Conservation (phyloP, 179 eudicot genomes). For the Actinidia polygama region DNA sequence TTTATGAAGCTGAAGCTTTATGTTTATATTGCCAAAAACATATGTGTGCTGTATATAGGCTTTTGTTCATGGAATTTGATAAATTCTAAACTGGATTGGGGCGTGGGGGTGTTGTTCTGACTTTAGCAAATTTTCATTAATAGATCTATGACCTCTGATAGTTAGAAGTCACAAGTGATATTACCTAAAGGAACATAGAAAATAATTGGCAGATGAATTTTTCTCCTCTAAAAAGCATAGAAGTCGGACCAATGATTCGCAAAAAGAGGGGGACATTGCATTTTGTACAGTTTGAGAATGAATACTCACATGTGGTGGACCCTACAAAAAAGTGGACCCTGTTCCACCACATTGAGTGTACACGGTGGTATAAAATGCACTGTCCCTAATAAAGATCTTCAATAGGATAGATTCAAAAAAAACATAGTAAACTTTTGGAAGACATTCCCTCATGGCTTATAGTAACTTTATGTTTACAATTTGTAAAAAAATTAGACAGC, state of each 20-base stretch:
- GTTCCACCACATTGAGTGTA: no score
- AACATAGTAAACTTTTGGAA: not conserved
- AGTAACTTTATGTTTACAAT: not conserved
- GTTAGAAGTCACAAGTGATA: not conserved
- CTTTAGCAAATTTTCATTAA: not conserved
- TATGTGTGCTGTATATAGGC: not conserved
- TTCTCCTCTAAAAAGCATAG: not conserved
- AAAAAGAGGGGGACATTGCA: no score
- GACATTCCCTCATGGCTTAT: no score
- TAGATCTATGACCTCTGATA: not conserved
- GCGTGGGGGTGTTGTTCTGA: not conserved
- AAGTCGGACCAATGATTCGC: not conserved
- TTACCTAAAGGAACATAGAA: not conserved
- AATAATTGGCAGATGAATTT: not conserved
- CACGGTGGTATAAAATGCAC: no score
- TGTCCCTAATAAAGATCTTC: not conserved
- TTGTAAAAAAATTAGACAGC: not conserved
- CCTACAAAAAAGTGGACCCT: no score
- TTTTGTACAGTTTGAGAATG: no score
- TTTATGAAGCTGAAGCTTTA: no score
- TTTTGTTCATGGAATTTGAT: not conserved
- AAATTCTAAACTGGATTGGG: not conserved
- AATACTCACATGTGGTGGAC: no score
- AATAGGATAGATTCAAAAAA: not conserved
- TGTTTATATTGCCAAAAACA: no score